Evolutionary conservation across 345 rosid genomes (phyloP).

Genomic region (Arabidopsis thaliana): DNA sequence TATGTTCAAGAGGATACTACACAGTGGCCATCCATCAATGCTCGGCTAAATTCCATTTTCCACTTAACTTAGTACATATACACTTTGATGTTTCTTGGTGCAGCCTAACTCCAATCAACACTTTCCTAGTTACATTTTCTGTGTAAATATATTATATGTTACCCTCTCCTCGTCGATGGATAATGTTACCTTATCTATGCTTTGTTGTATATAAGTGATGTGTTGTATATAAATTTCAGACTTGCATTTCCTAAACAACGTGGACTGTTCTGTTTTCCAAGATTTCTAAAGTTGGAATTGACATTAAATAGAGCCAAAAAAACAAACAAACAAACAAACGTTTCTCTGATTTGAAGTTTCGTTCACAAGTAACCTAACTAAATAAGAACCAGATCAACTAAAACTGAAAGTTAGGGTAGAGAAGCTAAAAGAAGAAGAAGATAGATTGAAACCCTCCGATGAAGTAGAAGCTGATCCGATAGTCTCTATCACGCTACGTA

Average conservation of each 20-base stretch:
- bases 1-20: constrained; percentile 91
- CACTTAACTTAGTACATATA: constrained; percentile 21
- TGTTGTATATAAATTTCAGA: background rate
- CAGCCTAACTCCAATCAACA: constrained; percentile 12
- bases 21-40: constrained; percentile 94
- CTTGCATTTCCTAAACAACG: background rate
- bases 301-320: background rate
- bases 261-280: background rate
- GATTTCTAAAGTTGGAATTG: constrained; percentile 10
- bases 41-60: constrained; percentile 59
- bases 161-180: background rate
- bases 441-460: background rate
- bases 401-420: constrained; percentile 8
- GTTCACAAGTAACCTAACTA: constrained; percentile 25
- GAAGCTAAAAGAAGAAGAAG: background rate
- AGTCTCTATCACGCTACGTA: constrained; percentile 30
- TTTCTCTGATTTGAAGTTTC: constrained; percentile 28
- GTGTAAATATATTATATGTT: constrained; percentile 19
- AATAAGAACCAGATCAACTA: constrained; percentile 27
- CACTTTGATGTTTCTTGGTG: constrained; percentile 18
- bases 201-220: constrained; percentile 22
- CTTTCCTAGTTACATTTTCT: constrained; percentile 3
- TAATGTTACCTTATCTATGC: background rate
- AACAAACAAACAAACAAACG: background rate
- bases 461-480: background rate